phyloP scores from a whole-genome alignment of 2,329 filamentous ascomycete species.

The Hirsutella thompsonii region DNA sequence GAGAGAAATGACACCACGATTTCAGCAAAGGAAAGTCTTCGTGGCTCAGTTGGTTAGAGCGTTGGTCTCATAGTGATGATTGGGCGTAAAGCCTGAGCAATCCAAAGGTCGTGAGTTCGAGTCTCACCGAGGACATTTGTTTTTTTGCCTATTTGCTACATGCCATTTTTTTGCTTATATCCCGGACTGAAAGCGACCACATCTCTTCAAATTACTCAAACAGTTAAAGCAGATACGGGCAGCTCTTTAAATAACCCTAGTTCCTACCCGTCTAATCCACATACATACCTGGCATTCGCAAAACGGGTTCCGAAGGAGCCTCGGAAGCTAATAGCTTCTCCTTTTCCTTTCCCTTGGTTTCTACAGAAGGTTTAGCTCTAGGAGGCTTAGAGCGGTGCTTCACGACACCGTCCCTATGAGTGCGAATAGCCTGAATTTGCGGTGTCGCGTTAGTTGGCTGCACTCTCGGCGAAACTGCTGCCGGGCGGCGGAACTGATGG shows the following conservation, averaged over 20 bases:
- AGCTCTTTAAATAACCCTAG: no score
- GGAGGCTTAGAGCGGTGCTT: neutral
- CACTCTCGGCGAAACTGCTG: neutral
- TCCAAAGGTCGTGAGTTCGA: slow-evolving; percentile 38
- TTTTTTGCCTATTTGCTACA: neutral
- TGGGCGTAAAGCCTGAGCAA: slow-evolving; percentile 15
- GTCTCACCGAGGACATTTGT: slow-evolving; percentile 27
- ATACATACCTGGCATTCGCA: neutral
- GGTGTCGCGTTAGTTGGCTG: neutral
- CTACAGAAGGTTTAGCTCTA: neutral
- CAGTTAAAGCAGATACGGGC: no score
- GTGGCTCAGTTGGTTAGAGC: slow-evolving; percentile 15
- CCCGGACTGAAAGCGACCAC: no score
- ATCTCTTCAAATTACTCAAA: no score
- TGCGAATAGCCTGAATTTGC: neutral
- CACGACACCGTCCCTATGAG: neutral
- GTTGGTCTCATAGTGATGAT: slow-evolving; percentile 13
- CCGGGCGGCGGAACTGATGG: neutral
- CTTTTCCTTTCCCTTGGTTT: neutral
- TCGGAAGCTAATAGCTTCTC: neutral
- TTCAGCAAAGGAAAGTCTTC: slow-evolving; percentile 7
- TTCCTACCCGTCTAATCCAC: neutral
- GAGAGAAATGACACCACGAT: no score
- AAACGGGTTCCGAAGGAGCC: neutral
- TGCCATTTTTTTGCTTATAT: neutral